Conservation (phyloP, 192 early-diverging fungal species). For the Coemansia sp. region DNA sequence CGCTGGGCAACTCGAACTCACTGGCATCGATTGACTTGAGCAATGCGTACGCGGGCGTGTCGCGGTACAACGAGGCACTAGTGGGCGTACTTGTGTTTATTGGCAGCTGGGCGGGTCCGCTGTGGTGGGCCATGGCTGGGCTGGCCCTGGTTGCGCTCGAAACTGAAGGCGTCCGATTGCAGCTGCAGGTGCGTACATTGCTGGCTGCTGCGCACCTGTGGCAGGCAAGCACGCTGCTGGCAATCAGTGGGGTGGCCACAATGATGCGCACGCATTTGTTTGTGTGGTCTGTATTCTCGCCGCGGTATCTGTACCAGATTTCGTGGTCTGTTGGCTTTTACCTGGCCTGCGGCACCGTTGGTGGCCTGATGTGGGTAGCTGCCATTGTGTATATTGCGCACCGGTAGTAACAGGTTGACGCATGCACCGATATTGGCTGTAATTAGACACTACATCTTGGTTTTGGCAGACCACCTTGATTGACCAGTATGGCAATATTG, state of each 20-base stretch:
- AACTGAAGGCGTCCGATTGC: not conserved
- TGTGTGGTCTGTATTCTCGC: constrained; percentile 84
- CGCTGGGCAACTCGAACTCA: constrained; percentile 73
- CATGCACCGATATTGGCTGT: not conserved
- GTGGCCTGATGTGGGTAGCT: constrained; percentile 27
- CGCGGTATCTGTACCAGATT: constrained; percentile 74
- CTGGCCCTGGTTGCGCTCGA: constrained; percentile 20
- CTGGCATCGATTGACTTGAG: constrained; percentile 77
- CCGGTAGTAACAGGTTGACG: not conserved
- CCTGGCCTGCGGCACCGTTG: constrained; percentile 19
- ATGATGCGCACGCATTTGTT: constrained; percentile 69
- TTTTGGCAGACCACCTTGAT: not conserved
- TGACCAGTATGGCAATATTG: no score
- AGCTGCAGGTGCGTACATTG: constrained; percentile 5
- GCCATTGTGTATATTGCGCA: not conserved
- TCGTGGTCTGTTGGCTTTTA: constrained; percentile 61
- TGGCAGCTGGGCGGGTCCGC: constrained; percentile 69
- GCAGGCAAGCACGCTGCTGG: constrained; percentile 57
- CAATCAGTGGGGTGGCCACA: constrained; percentile 64
- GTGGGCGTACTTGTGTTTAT: constrained; percentile 71
- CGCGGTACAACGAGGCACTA: constrained; percentile 59
- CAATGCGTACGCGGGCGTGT: constrained; percentile 72
- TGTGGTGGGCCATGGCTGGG: constrained; percentile 63
- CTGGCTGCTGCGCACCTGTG: constrained; percentile 24
- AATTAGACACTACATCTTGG: not conserved